Conservation (phyloP, 495 filamentous ascomycete species). For the Thozetella sp. region DNA sequence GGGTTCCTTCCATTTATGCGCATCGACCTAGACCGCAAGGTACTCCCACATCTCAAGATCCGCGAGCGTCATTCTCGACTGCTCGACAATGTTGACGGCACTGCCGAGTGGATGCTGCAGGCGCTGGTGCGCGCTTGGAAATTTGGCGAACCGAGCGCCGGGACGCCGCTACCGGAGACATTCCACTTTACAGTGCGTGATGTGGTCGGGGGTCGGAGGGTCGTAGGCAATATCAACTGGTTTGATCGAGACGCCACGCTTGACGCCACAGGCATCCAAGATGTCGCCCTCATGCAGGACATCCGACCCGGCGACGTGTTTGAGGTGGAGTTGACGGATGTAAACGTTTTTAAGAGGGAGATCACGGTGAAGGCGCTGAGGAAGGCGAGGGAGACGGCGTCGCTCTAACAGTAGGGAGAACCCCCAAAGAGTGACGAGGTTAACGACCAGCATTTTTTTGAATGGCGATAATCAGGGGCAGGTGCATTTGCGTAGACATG, state of each 20-base stretch:
- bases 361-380: slow-evolving; percentile 55
- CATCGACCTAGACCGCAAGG: slow-evolving; percentile 48
- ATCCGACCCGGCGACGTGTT: slow-evolving; percentile 51
- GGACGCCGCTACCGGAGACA: slow-evolving; percentile 55
- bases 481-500: no score
- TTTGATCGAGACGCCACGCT: slow-evolving; percentile 34
- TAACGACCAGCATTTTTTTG: not conserved
- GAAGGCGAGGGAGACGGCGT: slow-evolving; percentile 7
- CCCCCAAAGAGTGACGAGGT: not conserved
- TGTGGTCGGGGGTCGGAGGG: slow-evolving; percentile 7
- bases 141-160: slow-evolving; percentile 54
- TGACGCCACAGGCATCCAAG: slow-evolving; percentile 28
- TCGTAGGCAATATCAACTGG: slow-evolving; percentile 36
- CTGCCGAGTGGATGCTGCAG: slow-evolving; percentile 62
- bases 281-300: slow-evolving; percentile 30
- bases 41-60: slow-evolving; percentile 50
- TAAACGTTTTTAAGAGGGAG: slow-evolving; percentile 53
- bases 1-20: slow-evolving; percentile 66
- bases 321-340: slow-evolving; percentile 57
- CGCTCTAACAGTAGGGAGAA: not conserved
- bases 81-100: slow-evolving; percentile 28
- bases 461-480: no score
- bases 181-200: slow-evolving; percentile 55
- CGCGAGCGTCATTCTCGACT: slow-evolving; percentile 44
- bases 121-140: slow-evolving; percentile 76